Base-by-base conservation (phyloP, 306 rosid genomes). In the Chamaecrista fasciculata region DNA sequence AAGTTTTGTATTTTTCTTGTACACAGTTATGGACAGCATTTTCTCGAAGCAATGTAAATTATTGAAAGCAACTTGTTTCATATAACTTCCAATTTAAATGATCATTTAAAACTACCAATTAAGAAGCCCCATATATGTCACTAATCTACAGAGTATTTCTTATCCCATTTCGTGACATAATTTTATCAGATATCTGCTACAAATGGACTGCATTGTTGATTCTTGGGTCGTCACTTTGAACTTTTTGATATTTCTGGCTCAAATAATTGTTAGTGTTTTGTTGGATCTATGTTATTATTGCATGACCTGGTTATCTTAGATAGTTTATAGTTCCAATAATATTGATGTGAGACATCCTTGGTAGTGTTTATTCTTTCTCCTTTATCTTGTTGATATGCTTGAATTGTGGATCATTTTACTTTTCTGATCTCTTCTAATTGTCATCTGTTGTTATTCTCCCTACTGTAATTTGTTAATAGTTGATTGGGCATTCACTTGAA, bases 101-200 rank as follows among this genome's bases (percentile, higher is more conserved):
- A 44, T 12, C 24, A 4, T 20, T 33, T 23, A 21, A 5, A 56
- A 16, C 16, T 59, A 33, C 14, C 28, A 69, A 5, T 67, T 37
- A 42, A 39, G 43, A 9, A 39, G 4, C 66, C 39, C 51, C 36
- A 11, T 68, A 39, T 53, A 16, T 61, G 48, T 63, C 29, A 34
- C 58, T 14, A 5, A 0, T 44, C 50, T 52, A 24, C 25, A 6
- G 76, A 7, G 28, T 7, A 31, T 52, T 57, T 62, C 8, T 70
- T 11, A 21, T 16, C 20, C 37, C 36, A 58, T 31, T 33, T 18
- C 51, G 24, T 72, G 31, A 46, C 42, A 31, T 60, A 21, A 26
- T 71, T 72, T 50, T 47, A 57, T 51, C 66, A 58, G 58, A 19
- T 15, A 33, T 43, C 16, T 77, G 21, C 56, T 21, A 28, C 47